Evolutionary conservation across 495 filamentous ascomycete genomes (phyloP), one percentile per base, ranked within the genome.

Genomic region (Chaetomium tenue): DNA sequence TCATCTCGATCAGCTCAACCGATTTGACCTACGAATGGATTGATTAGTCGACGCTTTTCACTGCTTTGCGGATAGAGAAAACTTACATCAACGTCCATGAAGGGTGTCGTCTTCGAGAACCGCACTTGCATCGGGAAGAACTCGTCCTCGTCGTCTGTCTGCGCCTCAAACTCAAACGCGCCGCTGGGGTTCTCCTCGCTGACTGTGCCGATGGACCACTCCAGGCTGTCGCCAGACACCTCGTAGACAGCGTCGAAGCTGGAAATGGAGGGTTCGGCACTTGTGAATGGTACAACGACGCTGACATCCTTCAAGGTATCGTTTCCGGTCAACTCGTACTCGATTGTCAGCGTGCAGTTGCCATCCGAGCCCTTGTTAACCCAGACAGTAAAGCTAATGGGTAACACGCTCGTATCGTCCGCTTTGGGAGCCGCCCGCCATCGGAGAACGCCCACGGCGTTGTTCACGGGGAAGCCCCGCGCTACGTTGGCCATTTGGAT

Each of bases 81-180:
- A 76, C 87, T 86, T 82, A 93, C 93, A 82, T 95, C 91, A 62
- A 97, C 90, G 70, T 94, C 90, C 39, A 97, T 85, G 73, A 93
- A 92, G 25, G 93, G 93, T 58, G 81, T 86, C 47, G 87, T 83
- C 80, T 96, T 96, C 40, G 89, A 86, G 79, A 98, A 98, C 30
- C 86, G 86, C 37, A 97, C 89, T 53, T 83, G 87, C 93, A 98
- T 97, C 1, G 93, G 93, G 87, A 98, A 98, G 78, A 97, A 97
- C 65, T 95, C 92, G 60, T 88, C 86, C 75, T 97, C 93, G 60
- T 86, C 86, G 54, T 87, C 86, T 33, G 91, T 91, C 70, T 89
- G 86, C 18, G 91, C 90, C 77, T 97, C 93, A 65, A 97, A 97
- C 73, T 97, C 93, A 69, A 98, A 98, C 37, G 88, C 87, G 22